Evolutionary conservation across 1,284 basidiomycete species (phyloP).

Genomic region (Microbotryum saponariae): DNA sequence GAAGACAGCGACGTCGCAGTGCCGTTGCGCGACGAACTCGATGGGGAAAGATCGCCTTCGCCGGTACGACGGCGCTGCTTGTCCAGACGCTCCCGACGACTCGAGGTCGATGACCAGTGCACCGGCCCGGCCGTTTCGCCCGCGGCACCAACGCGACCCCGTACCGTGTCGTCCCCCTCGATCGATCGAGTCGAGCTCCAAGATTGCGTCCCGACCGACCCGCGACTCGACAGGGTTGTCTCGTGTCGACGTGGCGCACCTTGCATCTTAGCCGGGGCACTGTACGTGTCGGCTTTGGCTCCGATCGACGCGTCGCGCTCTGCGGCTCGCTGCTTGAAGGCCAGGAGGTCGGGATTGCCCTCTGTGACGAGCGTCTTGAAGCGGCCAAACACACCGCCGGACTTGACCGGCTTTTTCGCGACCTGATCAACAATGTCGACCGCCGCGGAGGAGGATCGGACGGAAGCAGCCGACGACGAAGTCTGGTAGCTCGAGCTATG

Average conservation of each 20-base stretch:
- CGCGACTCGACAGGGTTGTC: slow-evolving; percentile 24
- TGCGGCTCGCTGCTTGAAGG: slow-evolving; percentile 32
- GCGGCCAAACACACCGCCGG: slow-evolving; percentile 30
- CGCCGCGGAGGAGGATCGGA: slow-evolving; percentile 2
- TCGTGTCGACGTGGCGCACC: slow-evolving; percentile 8
- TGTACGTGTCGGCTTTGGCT: slow-evolving; percentile 24
- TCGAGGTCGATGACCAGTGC: slow-evolving; percentile 31
- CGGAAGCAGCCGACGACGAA: slow-evolving; percentile 7
- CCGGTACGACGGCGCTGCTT: slow-evolving; percentile 5
- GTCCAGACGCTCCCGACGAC: slow-evolving; percentile 27
- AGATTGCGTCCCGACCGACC: slow-evolving; percentile 21
- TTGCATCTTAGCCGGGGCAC: slow-evolving; percentile 36
- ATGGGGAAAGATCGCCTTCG: slow-evolving; percentile 19
- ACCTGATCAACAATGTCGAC: background rate
- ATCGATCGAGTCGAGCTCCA: slow-evolving; percentile 18
- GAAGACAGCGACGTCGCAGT: slow-evolving; percentile 8
- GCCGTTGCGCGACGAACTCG: slow-evolving; percentile 21
- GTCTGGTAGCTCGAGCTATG: slow-evolving; percentile 5
- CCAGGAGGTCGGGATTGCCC: slow-evolving; percentile 36
- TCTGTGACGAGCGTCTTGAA: slow-evolving; percentile 34
- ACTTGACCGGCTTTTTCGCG: slow-evolving; percentile 1
- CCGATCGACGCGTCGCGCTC: slow-evolving; percentile 32
- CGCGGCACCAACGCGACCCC: slow-evolving; percentile 3
- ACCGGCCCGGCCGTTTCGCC: slow-evolving; percentile 1
- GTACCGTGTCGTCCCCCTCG: slow-evolving; percentile 5